phyloP scores from a whole-genome alignment of 2,329 filamentous ascomycete genomes.

The Sporothrix dimorphospora region DNA sequence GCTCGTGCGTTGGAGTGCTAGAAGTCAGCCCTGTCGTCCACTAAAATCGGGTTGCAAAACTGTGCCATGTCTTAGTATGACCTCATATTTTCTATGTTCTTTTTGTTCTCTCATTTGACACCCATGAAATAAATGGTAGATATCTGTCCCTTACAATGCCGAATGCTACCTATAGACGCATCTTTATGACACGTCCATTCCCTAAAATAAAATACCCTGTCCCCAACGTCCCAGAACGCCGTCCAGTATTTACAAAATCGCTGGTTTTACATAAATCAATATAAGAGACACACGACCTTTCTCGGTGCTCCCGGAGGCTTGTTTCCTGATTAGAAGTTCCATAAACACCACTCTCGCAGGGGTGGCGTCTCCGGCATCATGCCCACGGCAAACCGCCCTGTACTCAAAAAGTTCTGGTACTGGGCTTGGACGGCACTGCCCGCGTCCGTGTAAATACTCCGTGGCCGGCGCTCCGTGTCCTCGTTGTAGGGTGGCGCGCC shows the following conservation, averaged over 20 bases:
- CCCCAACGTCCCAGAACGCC: not conserved
- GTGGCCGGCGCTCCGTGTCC: constrained; percentile 61
- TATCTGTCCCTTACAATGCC: not conserved
- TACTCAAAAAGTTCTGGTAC: constrained; percentile 66
- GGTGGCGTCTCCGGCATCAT: constrained; percentile 79
- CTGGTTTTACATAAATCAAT: not conserved
- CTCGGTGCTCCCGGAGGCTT: too few relatives aligned
- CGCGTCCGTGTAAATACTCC: constrained; percentile 51
- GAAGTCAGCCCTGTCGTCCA: not conserved
- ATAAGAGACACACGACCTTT: not conserved
- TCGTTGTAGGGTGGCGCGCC: constrained; percentile 67
- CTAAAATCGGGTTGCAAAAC: not conserved
- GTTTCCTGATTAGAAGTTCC: constrained; percentile 61
- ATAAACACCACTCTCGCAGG: constrained; percentile 72
- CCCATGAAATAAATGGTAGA: too few relatives aligned
- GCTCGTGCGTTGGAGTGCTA: too few relatives aligned
- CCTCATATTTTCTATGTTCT: not conserved
- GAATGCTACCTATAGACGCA: not conserved
- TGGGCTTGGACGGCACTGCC: constrained; percentile 49
- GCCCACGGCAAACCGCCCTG: constrained; percentile 70
- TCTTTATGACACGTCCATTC: not conserved
- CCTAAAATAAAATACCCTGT: not conserved
- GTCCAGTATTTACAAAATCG: not conserved
- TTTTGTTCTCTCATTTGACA: too few relatives aligned
- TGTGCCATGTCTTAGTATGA: not conserved